Evolutionary conservation across 345 rosid genomes (phyloP).

Genomic region (Brassica carinata): DNA sequence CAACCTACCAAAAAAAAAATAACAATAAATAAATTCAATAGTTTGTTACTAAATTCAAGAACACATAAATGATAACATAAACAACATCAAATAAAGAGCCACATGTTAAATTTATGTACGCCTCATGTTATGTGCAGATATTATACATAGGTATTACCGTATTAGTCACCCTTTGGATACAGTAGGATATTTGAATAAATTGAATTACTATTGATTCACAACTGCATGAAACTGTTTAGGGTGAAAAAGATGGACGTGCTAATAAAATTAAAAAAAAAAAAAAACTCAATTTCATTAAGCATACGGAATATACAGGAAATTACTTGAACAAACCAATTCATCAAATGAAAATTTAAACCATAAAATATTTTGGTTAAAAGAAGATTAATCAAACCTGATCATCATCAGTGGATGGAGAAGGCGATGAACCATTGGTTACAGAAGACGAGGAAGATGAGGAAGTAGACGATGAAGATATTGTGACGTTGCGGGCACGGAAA

Average conservation of each 20-base stretch:
- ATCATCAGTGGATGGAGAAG: slow-evolving; percentile 53
- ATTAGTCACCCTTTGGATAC: not conserved
- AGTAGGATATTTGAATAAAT: not conserved
- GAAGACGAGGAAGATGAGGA: slow-evolving; percentile 31
- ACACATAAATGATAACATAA: not conserved
- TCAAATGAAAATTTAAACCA: not conserved
- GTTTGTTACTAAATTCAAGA: not conserved
- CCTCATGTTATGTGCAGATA: not conserved
- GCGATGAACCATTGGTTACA: slow-evolving; percentile 45
- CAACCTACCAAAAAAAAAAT: slow-evolving; percentile 52
- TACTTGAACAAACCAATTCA: not conserved
- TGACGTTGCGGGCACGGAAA: slow-evolving; percentile 40
- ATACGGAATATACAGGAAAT: not conserved
- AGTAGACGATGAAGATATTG: slow-evolving; percentile 36
- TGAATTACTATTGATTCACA: not conserved
- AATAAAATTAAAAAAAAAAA: not conserved
- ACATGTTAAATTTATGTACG: slow-evolving; percentile 5
- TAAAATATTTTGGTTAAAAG: not conserved
- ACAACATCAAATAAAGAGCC: not conserved
- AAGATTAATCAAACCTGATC: slow-evolving; percentile 48
- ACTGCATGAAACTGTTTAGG: not conserved
- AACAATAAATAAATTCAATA: not conserved
- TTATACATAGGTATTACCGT: not conserved
- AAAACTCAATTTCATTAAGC: not conserved
- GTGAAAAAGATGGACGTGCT: not conserved